Conservation (phyloP, 73 alveolate genomes). For the Blepharisma japonicum region DNA sequence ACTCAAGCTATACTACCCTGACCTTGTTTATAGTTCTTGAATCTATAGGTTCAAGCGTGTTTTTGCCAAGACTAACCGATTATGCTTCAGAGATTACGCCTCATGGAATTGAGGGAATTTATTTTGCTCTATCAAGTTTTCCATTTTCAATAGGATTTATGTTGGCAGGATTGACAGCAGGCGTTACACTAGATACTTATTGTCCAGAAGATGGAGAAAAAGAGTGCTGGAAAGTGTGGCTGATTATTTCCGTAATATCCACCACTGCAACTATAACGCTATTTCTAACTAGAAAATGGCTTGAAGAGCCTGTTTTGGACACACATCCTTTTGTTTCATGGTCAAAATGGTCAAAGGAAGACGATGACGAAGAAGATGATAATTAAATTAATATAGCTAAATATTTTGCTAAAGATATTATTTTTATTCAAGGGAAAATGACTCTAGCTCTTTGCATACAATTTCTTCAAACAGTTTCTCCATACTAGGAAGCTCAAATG, state of each 20-base stretch:
- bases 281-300: too few relatives aligned
- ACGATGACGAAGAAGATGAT: too few relatives aligned
- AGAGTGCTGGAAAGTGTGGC: conserved; percentile 28
- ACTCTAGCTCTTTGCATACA: too few relatives aligned
- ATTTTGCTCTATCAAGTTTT: neutral
- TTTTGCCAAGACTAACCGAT: neutral
- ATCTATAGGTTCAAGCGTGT: neutral
- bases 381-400: too few relatives aligned
- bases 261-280: neutral
- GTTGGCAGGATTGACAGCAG: neutral
- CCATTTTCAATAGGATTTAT: neutral
- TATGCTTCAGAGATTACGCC: neutral
- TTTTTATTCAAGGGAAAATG: too few relatives aligned
- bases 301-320: too few relatives aligned
- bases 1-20: neutral
- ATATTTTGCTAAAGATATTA: too few relatives aligned
- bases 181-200: neutral
- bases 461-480: too few relatives aligned
- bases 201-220: conserved; percentile 29
- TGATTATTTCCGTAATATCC: neutral
- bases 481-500: too few relatives aligned
- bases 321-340: too few relatives aligned
- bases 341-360: too few relatives aligned
- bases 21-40: neutral
- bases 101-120: neutral